Evolutionary conservation across 805 yeast species (phyloP).

Genomic region (Starmerella bacillaris): DNA sequence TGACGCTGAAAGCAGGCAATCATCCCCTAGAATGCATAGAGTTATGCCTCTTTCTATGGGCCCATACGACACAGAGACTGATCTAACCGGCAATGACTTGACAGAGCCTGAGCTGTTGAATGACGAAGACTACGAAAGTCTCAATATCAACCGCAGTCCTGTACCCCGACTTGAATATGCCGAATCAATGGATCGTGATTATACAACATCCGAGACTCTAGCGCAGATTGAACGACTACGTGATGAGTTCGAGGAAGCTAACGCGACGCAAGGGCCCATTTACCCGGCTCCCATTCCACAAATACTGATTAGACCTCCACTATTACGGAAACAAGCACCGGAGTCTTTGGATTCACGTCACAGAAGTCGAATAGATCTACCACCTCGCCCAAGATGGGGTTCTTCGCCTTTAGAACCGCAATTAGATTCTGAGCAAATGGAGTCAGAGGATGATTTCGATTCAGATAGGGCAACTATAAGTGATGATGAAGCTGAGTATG

Average conservation of each 20-base stretch:
- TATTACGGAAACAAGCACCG: slow-evolving; percentile 14
- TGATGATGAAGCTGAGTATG: slow-evolving; percentile 16
- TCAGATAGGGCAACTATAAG: slow-evolving; percentile 2
- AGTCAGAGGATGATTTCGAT: slow-evolving; percentile 4
- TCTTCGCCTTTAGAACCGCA: slow-evolving; percentile 14
- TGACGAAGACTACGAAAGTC: background rate
- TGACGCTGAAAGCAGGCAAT: slow-evolving; percentile 9
- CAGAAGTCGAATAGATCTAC: slow-evolving; percentile 4
- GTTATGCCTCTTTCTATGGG: background rate
- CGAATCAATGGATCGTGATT: background rate
- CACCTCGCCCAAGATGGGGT: slow-evolving; percentile 16
- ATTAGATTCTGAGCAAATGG: slow-evolving; percentile 1
- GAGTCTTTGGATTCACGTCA: background rate
- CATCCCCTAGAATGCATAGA: slow-evolving; percentile 9
- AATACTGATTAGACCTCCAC: slow-evolving; percentile 23
- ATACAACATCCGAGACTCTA: background rate
- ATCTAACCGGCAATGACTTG: too few species aligned
- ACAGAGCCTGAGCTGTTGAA: too few species aligned
- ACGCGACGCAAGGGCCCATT: too few species aligned
- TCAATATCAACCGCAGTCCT: slow-evolving; percentile 2
- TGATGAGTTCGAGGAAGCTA: background rate
- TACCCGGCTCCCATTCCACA: slow-evolving; percentile 26
- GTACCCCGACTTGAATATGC: slow-evolving; percentile 4
- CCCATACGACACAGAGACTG: background rate
- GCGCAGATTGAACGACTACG: background rate